phyloP scores from a whole-genome alignment of 2,329 filamentous ascomycete species.

The Dactylellina drechsleri region DNA sequence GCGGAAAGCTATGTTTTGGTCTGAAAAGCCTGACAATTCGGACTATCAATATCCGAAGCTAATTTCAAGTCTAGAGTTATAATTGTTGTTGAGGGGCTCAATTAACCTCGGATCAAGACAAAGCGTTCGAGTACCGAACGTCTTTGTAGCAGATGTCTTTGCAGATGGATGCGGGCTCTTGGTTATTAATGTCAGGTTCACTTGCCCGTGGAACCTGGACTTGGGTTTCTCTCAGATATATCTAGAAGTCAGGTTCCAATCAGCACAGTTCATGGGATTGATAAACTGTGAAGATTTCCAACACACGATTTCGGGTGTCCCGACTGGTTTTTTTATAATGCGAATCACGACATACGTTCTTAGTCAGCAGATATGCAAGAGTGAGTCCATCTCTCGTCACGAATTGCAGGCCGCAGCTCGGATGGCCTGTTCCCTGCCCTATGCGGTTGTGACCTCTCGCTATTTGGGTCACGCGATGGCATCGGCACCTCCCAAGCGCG shows the following conservation, averaged over 20 bases:
- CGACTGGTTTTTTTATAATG: background rate
- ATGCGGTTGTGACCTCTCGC: conserved; percentile 14
- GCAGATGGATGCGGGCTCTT: no score
- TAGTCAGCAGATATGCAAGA: background rate
- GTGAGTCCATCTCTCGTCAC: conserved; percentile 13
- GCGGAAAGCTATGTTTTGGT: background rate
- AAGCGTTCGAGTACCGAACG: no score
- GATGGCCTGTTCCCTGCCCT: conserved; percentile 14
- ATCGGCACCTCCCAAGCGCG: conserved; percentile 31
- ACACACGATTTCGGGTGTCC: background rate
- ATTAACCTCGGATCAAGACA: conserved; percentile 11
- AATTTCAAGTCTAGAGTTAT: background rate
- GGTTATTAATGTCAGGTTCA: background rate
- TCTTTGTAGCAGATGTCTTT: no score
- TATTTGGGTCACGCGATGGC: conserved; percentile 45
- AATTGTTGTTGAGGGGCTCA: background rate
- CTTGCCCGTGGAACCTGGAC: background rate
- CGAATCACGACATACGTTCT: conserved; percentile 4
- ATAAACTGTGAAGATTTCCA: background rate
- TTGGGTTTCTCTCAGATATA: background rate
- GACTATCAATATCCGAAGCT: background rate
- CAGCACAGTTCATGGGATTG: background rate
- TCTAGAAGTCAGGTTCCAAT: conserved; percentile 2
- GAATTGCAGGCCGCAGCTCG: conserved; percentile 16
- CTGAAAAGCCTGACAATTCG: background rate